Percentiles rank a stretch among this genome's conserved stretches.
These are phyloP conservation scores for Cicer yamashitae DNA, from an alignment of 306 rosid genomes.

Conservation along the genomic window DNA sequence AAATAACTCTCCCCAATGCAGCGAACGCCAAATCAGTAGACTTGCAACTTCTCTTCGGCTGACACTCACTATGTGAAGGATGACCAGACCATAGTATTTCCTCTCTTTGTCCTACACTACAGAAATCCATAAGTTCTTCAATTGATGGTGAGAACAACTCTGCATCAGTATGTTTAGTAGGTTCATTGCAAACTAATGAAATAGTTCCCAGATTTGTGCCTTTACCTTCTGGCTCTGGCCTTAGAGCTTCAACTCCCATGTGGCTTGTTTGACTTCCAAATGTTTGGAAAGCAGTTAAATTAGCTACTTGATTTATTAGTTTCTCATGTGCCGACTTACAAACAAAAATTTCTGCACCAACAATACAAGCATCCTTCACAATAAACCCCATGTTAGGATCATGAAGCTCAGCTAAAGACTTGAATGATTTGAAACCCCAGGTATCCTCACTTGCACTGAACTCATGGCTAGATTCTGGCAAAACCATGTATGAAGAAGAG, in stretches of 20 bases:
- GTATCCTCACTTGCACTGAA: background rate
- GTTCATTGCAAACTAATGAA: background rate
- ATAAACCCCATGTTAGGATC: conserved; percentile 3
- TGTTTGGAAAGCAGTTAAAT: background rate
- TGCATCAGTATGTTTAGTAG: background rate
- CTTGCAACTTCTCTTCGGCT: conserved; percentile 37
- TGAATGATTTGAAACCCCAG: background rate
- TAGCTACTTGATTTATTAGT: background rate
- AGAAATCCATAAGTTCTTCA: background rate
- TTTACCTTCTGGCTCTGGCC: background rate
- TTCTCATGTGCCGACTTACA: background rate
- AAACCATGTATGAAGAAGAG: background rate
- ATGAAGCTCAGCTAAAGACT: background rate
- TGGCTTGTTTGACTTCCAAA: background rate
- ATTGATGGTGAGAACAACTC: background rate
- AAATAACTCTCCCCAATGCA: conserved; percentile 38
- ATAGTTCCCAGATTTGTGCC: background rate
- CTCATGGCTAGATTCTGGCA: background rate
- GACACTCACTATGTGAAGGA: conserved; percentile 34
- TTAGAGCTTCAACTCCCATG: background rate
- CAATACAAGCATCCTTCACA: background rate
- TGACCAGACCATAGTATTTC: conserved; percentile 17
- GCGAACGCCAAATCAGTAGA: conserved; percentile 33
- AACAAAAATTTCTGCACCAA: background rate
- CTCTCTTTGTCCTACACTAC: conserved; percentile 11